Evolutionary conservation across 2,329 filamentous ascomycete genomes (phyloP), one percentile per base, ranked within the genome.

Genomic region (Clonostachys rosea): DNA sequence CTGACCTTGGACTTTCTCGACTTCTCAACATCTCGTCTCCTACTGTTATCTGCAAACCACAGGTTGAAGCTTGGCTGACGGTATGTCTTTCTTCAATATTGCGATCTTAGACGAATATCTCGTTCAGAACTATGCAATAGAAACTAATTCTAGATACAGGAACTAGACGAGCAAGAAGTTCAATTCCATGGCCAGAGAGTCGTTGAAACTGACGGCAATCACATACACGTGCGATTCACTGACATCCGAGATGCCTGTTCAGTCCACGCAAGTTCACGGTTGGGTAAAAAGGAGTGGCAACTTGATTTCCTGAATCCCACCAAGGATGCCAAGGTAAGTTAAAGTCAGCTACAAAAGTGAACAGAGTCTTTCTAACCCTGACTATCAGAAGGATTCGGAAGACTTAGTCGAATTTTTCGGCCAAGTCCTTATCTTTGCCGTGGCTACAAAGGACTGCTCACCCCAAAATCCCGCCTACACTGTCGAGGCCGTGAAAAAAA

Each of bases 161-260:
- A 69, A 8, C 54, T 76, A 4, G 63, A 58, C 36, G 49, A 53
- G 11, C 48, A 55, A 48, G 66, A 67, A 47, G 59, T 42, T 52
- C 59, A 37, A 13, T 64, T 67, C 43, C 60, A 69, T 33, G 73
- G 73, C 17, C 59, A 56, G 8, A 66, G 61, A 10, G 62, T 67
- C 24, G 50, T 74, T 2, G 60, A 67, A 14, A 50, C 59, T 5
- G 55, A 57, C 30, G 61, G 60, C 41, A 69, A 71, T 5, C 72
- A 67, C 43, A 69, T 81, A 33, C 78, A 74, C 48, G 63, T 83
- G 20, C 74, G 73, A 5, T 84, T 86, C 54, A 65, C 71, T 7
- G 83, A 87, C 54, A 75, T 84, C 44, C 73, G 79, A 44, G 81
- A 86, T 59, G 73, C 83, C 7, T 75, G 70, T 45, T 68, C 70